Evolutionary conservation across 2,329 filamentous ascomycete species (phyloP), one percentile per base, ranked within the genome.

Genomic region (Colletotrichum higginsianum): DNA sequence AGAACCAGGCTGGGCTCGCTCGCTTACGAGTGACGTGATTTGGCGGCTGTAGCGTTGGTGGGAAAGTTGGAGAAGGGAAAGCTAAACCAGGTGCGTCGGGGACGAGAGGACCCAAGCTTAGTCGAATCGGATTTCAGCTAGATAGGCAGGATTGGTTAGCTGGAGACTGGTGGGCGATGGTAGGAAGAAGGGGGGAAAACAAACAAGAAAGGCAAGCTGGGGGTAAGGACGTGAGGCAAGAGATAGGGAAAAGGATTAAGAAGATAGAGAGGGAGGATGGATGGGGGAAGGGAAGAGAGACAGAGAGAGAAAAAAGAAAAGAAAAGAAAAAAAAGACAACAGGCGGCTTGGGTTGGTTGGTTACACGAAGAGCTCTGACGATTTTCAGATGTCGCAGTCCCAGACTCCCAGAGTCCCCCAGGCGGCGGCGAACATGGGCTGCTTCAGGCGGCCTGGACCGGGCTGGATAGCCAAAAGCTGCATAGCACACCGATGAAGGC

Each of bases 321-420:
- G 1, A 30, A 13, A 16, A 13, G 21, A 5, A 15, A 55, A 58
- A 67, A 58, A 58, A 62, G 57, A 67, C 58, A 53, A 52, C 23
- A 47, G 30, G 56, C 42, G 30, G 49, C 40, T 52, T 35, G 30
- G 30, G 30, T 35, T 35, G 30, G 30, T 35, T 52, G 40, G 21
- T 44, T 42, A 13, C 35, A 55, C 38, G n/a, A 55, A 42, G 47
- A 69, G 69, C 69, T 72, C 66, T 60, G 69, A 64, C 61, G 69
- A 72, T 72, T 72, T 72, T 61, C 69, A 72, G 66, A 50, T 72
- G 65, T 69, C 56, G 65, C 67, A 66, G 55, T 46, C 63, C 58
- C 44, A 56, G 57, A 67, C 64, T 35, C 8, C 30, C 9, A 35
- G 8, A 35, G 30, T 35, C 30, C 30, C 63, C 58, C 44, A 56